A percentile compares a stretch with the other conserved stretches of the same genome.
These are phyloP conservation scores for Blastocladiella britannica DNA, from an alignment of 192 early-diverging fungal species.

Conservation along the genomic window DNA sequence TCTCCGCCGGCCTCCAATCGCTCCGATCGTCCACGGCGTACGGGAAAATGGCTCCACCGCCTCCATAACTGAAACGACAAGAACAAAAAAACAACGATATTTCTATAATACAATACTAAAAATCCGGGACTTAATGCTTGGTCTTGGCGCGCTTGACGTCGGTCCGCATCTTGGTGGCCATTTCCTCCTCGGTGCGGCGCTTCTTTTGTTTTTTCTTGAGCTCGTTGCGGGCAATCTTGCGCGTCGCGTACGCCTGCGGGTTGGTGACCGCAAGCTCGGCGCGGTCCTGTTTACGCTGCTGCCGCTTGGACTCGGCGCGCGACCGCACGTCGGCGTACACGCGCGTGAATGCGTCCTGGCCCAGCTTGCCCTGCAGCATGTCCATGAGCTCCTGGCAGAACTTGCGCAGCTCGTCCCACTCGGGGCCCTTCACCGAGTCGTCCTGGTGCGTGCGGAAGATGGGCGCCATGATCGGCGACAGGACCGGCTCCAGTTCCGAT, in stretches of 20 bases:
- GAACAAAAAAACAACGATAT: no score
- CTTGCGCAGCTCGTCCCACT: conserved; percentile 45
- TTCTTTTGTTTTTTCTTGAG: background rate
- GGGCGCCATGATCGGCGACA: conserved; percentile 49
- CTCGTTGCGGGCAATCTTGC: background rate
- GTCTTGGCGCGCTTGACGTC: background rate
- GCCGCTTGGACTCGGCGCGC: conserved; percentile 34
- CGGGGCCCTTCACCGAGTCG: conserved; percentile 35
- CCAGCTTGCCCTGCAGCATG: conserved; percentile 50
- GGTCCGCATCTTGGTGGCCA: background rate
- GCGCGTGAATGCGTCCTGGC: conserved; percentile 44
- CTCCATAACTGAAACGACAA: no score
- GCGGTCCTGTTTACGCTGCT: conserved; percentile 36
- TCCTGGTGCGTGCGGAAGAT: conserved; percentile 64
- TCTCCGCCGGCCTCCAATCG: background rate
- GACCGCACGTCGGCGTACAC: conserved; percentile 45
- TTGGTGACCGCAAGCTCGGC: conserved; percentile 23
- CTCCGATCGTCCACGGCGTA: no score
- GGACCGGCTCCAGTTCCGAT: conserved; percentile 30
- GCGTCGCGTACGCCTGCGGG: background rate
- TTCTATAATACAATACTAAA: no score
- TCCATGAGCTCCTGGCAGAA: conserved; percentile 59
- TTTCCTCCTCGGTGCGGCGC: background rate
- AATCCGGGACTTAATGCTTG: no score
- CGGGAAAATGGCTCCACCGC: no score